These are phyloP conservation scores for Candida berthetii DNA, from an alignment of 805 yeast genomes.

Conservation along the genomic window DNA sequence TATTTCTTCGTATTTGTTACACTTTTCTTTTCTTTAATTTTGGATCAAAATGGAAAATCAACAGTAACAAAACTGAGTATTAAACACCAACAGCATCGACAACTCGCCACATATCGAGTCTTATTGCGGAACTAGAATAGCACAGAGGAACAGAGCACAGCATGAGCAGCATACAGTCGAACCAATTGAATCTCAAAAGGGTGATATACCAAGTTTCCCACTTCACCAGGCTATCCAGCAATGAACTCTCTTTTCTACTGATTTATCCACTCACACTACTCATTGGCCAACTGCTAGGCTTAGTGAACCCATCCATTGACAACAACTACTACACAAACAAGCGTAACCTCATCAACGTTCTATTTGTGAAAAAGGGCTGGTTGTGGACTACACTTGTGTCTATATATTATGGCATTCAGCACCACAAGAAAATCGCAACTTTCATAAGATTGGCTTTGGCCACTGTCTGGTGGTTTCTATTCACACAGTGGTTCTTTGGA, in stretches of 20 bases:
- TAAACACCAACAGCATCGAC: too few relatives aligned
- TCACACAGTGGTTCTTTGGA: slow-evolving; percentile 85
- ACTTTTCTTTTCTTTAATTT: too few relatives aligned
- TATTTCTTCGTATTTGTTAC: too few relatives aligned
- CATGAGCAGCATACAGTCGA: too few relatives aligned
- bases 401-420: slow-evolving; percentile 17
- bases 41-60: too few relatives aligned
- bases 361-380: slow-evolving; percentile 91
- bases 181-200: too few relatives aligned
- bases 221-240: not conserved
- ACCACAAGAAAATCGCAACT: slow-evolving; percentile 4
- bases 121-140: too few relatives aligned
- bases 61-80: too few relatives aligned
- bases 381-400: slow-evolving; percentile 66
- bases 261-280: slow-evolving; percentile 38
- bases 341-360: slow-evolving; percentile 60
- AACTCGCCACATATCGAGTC: too few relatives aligned
- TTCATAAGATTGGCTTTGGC: slow-evolving; percentile 8
- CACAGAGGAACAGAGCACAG: too few relatives aligned
- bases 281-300: slow-evolving; percentile 45
- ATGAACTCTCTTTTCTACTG: slow-evolving; percentile 5
- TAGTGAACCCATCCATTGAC: slow-evolving; percentile 2
- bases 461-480: slow-evolving; percentile 78
- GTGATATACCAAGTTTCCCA: too few relatives aligned
- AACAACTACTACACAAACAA: slow-evolving; percentile 40